Evolutionary conservation across 768 basidiomycete genomes (phyloP), one percentile per base, ranked within the genome.

Genomic region (Auricularia sp.): DNA sequence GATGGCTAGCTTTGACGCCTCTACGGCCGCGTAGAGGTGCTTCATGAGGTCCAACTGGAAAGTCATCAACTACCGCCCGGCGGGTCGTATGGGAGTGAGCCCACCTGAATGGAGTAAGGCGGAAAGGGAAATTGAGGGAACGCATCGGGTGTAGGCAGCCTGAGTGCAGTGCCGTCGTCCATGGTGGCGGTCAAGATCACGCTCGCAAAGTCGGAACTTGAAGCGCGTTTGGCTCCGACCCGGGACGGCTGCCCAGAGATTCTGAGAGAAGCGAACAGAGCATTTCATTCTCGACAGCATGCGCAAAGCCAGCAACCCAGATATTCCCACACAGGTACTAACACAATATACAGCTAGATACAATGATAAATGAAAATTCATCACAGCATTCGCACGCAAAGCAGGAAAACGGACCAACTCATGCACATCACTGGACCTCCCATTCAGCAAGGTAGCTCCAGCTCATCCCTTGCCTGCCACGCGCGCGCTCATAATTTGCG

Each of bases 61-160:
- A 51, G 10, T 51, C 16, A 33, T 14, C 33, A 24, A 24, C 18
- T 4, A 18, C 34, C 10, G 24, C 6, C 56, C 1, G 24, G 29
- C 0, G 6, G 24, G 8, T 24, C 24, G 24, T 13, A 33, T 10
- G 24, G 10, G 18, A 8, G 33, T 59, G 29, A 7, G 18, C 56
- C 8, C 6, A 59, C 56, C 29, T 59, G 56, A 65, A 96, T 95
- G 18, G 81, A 72, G 73, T 96, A 96, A 2, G 94, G 94, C 3
- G 85, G 79, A 16, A 83, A 97, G 0, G 95, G 95, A 71, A 98
- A 98, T 2, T 84, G 84, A 8, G 86, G 79, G 72, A 97, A 97
- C 1, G 70, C 69, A 1, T 74, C 70, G 0, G 94, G 94, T 0
- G 88, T 88, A 1, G 84, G 75, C 3, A 96, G 75, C 1, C 66